These are phyloP conservation scores for Blumeriella jaapii DNA, from an alignment of 2,329 filamentous ascomycete species.

Conservation along the genomic window DNA sequence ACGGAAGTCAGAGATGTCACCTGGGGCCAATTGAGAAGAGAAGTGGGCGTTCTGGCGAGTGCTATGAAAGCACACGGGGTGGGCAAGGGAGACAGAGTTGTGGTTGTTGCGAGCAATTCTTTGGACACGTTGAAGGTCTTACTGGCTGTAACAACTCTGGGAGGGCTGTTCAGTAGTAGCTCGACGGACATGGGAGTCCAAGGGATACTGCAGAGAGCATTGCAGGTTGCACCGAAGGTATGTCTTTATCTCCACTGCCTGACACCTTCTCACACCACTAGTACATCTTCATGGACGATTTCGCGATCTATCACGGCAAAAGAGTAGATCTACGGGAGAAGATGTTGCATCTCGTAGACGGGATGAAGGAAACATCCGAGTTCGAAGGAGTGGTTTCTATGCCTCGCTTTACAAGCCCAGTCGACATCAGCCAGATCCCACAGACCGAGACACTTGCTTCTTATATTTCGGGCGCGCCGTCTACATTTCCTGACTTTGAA, in stretches of 20 bases:
- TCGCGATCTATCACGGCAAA: constrained; percentile 69
- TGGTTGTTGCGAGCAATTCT: constrained; percentile 64
- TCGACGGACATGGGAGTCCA: constrained; percentile 77
- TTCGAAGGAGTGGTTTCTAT: constrained; percentile 56
- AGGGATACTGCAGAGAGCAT: constrained; percentile 61
- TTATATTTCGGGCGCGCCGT: constrained; percentile 31
- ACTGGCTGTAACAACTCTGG: constrained; percentile 57
- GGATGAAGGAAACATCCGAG: constrained; percentile 46
- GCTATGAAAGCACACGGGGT: constrained; percentile 59
- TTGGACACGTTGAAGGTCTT: constrained; percentile 64
- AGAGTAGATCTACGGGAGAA: constrained; percentile 59
- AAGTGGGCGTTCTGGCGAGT: constrained; percentile 47
- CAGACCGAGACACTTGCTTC: constrained; percentile 26
- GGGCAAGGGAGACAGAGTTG: constrained; percentile 59
- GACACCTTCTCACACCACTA: constrained; percentile 15
- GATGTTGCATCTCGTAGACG: constrained; percentile 52
- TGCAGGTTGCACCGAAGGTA: constrained; percentile 63
- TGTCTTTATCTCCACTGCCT: constrained; percentile 7
- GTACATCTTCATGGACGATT: constrained; percentile 77
- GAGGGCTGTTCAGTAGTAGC: constrained; percentile 63
- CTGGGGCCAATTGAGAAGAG: constrained; percentile 53
- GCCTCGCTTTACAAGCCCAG: constrained; percentile 49
- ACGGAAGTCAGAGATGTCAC: constrained; percentile 44
- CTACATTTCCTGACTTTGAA: constrained; percentile 16
- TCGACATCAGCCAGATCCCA: constrained; percentile 45